phyloP scores from a whole-genome alignment of 148 eudicot genomes.

The Beta vulgaris region DNA sequence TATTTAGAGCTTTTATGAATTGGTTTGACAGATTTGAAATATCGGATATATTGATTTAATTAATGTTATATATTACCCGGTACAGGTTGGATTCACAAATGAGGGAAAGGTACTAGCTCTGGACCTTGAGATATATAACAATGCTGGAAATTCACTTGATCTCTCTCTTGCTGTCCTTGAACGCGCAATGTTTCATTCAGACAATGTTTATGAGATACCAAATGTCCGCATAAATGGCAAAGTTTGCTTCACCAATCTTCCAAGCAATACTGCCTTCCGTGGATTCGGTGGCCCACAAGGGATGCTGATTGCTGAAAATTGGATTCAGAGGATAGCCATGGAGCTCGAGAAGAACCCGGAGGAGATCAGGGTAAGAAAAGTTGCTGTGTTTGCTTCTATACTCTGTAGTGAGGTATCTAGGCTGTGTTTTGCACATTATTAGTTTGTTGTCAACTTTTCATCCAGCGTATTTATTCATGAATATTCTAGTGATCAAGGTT shows the following conservation, averaged over 20 bases:
- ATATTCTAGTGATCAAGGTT: neutral
- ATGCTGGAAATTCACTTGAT: conserved; percentile 94
- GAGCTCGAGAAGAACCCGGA: conserved; percentile 80
- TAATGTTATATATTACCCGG: neutral
- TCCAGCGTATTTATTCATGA: neutral
- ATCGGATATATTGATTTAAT: neutral
- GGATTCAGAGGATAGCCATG: conserved; percentile 94
- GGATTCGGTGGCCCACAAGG: conserved; percentile 99
- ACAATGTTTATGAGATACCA: conserved; percentile 91
- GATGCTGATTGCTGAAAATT: conserved; percentile 91
- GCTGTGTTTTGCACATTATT: neutral
- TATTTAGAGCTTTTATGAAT: neutral
- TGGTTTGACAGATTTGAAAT: neutral
- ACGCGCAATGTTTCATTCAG: conserved; percentile 95
- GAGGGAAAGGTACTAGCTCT: conserved; percentile 87
- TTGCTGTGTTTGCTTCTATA: neutral
- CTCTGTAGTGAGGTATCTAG: neutral
- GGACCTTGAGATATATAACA: conserved; percentile 88
- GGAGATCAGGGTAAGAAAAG: conserved; percentile 69
- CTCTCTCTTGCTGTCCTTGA: conserved; percentile 85
- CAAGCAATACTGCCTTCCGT: conserved; percentile 94
- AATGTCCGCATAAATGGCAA: conserved; percentile 70
- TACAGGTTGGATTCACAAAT: conserved; percentile 84
- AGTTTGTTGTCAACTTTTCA: no score
- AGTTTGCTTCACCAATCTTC: conserved; percentile 93